A percentile compares a stretch with the other conserved stretches of the same genome.
These are phyloP conservation scores for Pichia rugopelliculosa DNA, from an alignment of 805 yeast species.

Conservation along the genomic window DNA sequence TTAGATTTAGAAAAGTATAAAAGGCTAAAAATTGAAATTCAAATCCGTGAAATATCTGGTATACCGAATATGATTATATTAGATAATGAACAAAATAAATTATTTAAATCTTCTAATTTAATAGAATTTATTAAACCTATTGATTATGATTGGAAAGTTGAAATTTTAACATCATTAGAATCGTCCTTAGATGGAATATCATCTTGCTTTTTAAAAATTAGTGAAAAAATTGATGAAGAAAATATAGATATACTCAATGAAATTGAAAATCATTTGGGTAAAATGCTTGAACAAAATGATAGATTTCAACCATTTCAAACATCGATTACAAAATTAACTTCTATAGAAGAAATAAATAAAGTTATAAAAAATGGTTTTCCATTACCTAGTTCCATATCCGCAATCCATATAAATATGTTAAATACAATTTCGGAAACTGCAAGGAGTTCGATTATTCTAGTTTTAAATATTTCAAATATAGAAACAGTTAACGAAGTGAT, in stretches of 20 bases:
- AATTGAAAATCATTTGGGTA: not conserved
- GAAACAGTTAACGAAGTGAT: not conserved
- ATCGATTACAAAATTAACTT: not conserved
- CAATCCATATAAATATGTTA: not conserved
- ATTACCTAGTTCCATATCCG: not conserved
- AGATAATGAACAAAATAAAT: not conserved
- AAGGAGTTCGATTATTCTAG: not conserved
- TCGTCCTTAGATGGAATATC: slow-evolving; percentile 6
- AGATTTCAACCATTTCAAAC: not conserved
- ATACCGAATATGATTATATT: slow-evolving; percentile 13
- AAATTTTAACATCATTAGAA: slow-evolving; percentile 3
- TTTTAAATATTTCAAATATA: not conserved
- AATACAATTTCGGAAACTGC: not conserved
- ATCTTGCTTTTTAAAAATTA: not conserved
- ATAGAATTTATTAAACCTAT: slow-evolving; percentile 2
- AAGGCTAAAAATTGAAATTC: slow-evolving; percentile 20
- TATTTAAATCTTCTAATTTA: not conserved
- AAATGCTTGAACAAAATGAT: not conserved
- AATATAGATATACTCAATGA: not conserved
- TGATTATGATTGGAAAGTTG: slow-evolving; percentile 3
- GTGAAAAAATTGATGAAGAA: not conserved
- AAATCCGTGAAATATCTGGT: slow-evolving; percentile 16
- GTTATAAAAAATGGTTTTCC: not conserved
- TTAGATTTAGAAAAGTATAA: slow-evolving; percentile 14
- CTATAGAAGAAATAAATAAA: not conserved